Evolutionary conservation across 2,329 filamentous ascomycete genomes (phyloP), one percentile per base, ranked within the genome.

Genomic region (Claviceps fusiformis): DNA sequence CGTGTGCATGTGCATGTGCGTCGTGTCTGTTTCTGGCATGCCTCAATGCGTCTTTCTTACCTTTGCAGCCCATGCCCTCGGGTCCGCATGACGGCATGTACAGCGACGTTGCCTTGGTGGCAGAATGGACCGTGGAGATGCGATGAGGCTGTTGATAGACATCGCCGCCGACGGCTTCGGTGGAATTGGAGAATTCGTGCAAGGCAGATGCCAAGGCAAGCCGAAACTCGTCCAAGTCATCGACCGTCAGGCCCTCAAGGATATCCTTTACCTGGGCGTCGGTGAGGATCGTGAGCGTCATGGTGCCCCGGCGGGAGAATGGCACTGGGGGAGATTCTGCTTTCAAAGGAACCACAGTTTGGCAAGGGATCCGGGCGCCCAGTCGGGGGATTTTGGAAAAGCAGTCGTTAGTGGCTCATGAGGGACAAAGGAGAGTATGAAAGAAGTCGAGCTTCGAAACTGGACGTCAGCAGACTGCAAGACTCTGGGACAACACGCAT

Each of bases 41-140:
- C 24, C 24, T 24, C 24, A 24, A 24, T 24, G 24, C 24, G 24
- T 24, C 24, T 24, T 24, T 24, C 48, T 58, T 60, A 78, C 80
- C 80, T 72, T 91, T 91, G 62, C 89, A 78, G 3, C 81, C 84
- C 59, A 87, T 83, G 33, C 80, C 81, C 8, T 71, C 67, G 0
- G 79, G 78, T 56, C 82, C 82, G 29, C 77, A 81, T 1, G 85
- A 85, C 0, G 86, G 86, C 83, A 89, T 89, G 65, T 89, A 89
- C 27, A 89, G 70, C 2, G 83, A 87, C 19, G 80, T 84, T 35
- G 76, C 73, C 45, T 75, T 75, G 17, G 76, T 78, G 0, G 65
- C 67, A 1, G 69, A 64, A 31, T 76, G 77, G 45, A 74, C 65
- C 8, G 81, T 72, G 0, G 73, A 68, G 10, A 74, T 74, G 37